Conservation (phyloP, 768 basidiomycete species). For the Mycena polygramma region DNA sequence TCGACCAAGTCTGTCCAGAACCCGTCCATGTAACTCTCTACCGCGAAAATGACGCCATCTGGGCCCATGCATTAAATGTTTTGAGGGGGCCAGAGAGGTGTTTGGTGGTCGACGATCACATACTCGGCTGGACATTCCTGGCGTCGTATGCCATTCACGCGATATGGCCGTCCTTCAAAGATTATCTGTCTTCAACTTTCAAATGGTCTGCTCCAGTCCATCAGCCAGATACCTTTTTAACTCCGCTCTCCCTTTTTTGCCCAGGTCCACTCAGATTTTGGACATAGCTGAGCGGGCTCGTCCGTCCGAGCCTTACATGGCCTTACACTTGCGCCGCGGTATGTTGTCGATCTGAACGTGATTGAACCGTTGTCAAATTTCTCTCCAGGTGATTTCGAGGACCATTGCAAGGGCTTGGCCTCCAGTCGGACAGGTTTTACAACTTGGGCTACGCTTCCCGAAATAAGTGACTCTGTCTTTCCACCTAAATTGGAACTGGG, state of each 20-base stretch:
- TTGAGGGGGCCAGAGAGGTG: conserved; percentile 53
- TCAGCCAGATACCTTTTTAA: neutral
- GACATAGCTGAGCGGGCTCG: conserved; percentile 52
- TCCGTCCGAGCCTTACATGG: conserved; percentile 53
- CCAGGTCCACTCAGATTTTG: conserved; percentile 30
- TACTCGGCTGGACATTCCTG: conserved; percentile 61
- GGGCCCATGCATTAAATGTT: conserved; percentile 52
- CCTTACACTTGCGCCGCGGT: conserved; percentile 62
- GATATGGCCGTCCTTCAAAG: conserved; percentile 57
- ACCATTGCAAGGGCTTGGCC: conserved; percentile 55
- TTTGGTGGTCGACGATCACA: conserved; percentile 58
- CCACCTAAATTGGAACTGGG: conserved; percentile 52
- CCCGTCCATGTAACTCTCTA: conserved; percentile 51
- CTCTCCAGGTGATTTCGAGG: conserved; percentile 56
- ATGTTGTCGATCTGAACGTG: neutral
- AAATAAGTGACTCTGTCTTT: conserved; percentile 46
- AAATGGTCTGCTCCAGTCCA: conserved; percentile 56
- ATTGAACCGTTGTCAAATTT: neutral
- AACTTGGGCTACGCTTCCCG: conserved; percentile 63
- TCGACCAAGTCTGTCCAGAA: conserved; percentile 57
- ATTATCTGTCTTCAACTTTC: conserved; percentile 55
- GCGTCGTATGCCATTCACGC: conserved; percentile 53
- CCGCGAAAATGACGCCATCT: conserved; percentile 45
- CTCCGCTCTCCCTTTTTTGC: neutral
- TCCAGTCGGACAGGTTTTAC: conserved; percentile 54